These are phyloP conservation scores for Spizellomyces punctatus DNA, from an alignment of 192 early-diverging fungal species.

Conservation along the genomic window DNA sequence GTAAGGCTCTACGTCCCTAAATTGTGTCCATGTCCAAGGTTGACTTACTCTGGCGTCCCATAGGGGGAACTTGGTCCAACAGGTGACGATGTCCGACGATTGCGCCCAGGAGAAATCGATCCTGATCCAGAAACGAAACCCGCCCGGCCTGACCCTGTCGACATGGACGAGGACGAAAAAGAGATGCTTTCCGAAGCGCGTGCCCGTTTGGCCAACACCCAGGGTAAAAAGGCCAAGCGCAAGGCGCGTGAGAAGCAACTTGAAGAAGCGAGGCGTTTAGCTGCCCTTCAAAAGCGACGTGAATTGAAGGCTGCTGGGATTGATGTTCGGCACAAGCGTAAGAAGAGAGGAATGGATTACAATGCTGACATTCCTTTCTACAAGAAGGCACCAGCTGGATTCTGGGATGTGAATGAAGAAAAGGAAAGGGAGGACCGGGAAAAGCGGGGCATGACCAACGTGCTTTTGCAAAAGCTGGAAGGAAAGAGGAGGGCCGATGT, in stretches of 20 bases:
- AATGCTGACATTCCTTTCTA: slow-evolving; percentile 97
- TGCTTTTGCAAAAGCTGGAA: slow-evolving; percentile 80
- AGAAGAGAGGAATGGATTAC: slow-evolving; percentile 80
- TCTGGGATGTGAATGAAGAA: slow-evolving; percentile 92
- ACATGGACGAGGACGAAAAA: slow-evolving; percentile 99
- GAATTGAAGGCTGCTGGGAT: slow-evolving; percentile 99
- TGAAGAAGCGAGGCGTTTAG: slow-evolving; percentile 90
- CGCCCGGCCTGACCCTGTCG: slow-evolving; percentile 96
- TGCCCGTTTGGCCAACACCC: slow-evolving; percentile 97
- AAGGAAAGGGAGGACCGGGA: slow-evolving; percentile 62
- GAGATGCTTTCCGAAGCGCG: slow-evolving; percentile 99
- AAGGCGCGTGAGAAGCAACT: slow-evolving; percentile 98
- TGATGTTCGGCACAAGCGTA: slow-evolving; percentile 63
- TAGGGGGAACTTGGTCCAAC: slow-evolving; percentile 72
- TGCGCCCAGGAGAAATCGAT: slow-evolving; percentile 96
- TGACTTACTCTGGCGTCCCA: too few relatives aligned
- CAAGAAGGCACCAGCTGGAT: slow-evolving; percentile 82
- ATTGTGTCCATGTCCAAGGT: neutral
- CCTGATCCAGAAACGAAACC: slow-evolving; percentile 96
- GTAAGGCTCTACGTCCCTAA: too few relatives aligned
- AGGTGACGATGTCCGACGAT: slow-evolving; percentile 80
- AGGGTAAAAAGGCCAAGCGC: slow-evolving; percentile 98
- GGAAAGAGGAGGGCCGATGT: slow-evolving; percentile 80
- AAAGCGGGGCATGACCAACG: slow-evolving; percentile 63
- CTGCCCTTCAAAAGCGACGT: slow-evolving; percentile 88